Evolutionary conservation across 78 protist species (phyloP).

Genomic region (Dictyostelium purpureum): DNA sequence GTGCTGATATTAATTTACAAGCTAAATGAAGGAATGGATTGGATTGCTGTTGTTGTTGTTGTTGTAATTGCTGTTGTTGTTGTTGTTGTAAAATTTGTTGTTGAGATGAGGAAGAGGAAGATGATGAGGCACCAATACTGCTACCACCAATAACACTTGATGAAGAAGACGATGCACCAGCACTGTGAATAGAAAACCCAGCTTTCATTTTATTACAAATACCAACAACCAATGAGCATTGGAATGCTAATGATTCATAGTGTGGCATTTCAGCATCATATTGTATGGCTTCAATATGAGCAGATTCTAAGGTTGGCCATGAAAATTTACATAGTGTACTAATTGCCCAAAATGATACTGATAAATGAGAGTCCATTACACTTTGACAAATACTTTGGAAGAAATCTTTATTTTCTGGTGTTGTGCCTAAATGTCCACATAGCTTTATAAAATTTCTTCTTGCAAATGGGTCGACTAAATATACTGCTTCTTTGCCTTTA

Average conservation of each 20-base stretch:
- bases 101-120: not conserved
- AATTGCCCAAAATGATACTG: slow-evolving; percentile 51
- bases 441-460: slow-evolving; percentile 39
- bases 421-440: slow-evolving; percentile 24
- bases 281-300: slow-evolving; percentile 31
- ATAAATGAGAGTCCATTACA: slow-evolving; percentile 24
- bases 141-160: not conserved
- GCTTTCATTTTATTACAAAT: slow-evolving; percentile 43
- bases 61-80: slow-evolving; percentile 8
- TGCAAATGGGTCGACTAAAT: slow-evolving; percentile 57
- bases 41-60: slow-evolving; percentile 10
- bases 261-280: slow-evolving; percentile 47
- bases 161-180: not conserved
- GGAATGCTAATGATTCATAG: slow-evolving; percentile 21
- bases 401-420: slow-evolving; percentile 53
- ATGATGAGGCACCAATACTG: not conserved
- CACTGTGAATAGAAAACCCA: not conserved
- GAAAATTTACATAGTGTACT: slow-evolving; percentile 24
- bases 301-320: slow-evolving; percentile 58
- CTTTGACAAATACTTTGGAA: slow-evolving; percentile 66
- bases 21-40: slow-evolving; percentile 57
- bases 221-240: slow-evolving; percentile 13
- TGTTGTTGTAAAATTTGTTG: not conserved
- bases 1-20: slow-evolving; percentile 32
- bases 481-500: slow-evolving; percentile 68